These are phyloP conservation scores for Aegle marmelos DNA, from an alignment of 345 rosid genomes.

Conservation along the genomic window DNA sequence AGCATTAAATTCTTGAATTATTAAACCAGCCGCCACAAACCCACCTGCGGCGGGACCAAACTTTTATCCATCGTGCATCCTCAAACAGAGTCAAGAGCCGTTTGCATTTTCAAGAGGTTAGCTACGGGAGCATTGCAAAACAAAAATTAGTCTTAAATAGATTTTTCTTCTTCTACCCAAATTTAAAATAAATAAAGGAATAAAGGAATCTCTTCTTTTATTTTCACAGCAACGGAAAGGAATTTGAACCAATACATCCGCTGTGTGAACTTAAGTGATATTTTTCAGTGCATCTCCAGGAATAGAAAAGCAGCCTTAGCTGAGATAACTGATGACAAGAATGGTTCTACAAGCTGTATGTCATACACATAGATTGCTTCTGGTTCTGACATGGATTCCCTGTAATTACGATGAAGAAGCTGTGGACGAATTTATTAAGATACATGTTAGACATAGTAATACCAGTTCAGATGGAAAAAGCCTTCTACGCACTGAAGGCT, in stretches of 20 bases:
- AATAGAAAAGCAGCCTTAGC: slow-evolving; percentile 66
- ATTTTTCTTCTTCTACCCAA: not conserved
- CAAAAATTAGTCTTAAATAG: not conserved
- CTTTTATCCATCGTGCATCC: slow-evolving; percentile 74
- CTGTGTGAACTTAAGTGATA: too few species aligned
- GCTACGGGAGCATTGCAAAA: not conserved
- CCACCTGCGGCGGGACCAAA: slow-evolving; percentile 65
- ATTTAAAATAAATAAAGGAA: not conserved
- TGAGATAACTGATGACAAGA: slow-evolving; percentile 57
- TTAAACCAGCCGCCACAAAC: slow-evolving; percentile 54
- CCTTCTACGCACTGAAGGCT: slow-evolving; percentile 55
- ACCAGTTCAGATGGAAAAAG: slow-evolving; percentile 31
- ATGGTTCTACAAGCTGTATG: slow-evolving; percentile 62
- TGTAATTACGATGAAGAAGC: slow-evolving; percentile 45
- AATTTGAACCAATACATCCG: too few species aligned
- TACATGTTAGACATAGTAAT: slow-evolving; percentile 39
- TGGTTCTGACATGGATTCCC: slow-evolving; percentile 90
- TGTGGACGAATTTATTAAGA: slow-evolving; percentile 37
- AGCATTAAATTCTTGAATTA: slow-evolving; percentile 40
- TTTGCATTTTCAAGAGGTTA: slow-evolving; percentile 47
- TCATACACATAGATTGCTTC: slow-evolving; percentile 75
- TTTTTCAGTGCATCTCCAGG: slow-evolving; percentile 61
- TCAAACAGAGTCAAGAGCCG: slow-evolving; percentile 77
- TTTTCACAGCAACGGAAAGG: not conserved
- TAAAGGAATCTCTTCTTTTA: not conserved